phyloP scores from a whole-genome alignment of 805 yeast species.

The Candida ortonii region DNA sequence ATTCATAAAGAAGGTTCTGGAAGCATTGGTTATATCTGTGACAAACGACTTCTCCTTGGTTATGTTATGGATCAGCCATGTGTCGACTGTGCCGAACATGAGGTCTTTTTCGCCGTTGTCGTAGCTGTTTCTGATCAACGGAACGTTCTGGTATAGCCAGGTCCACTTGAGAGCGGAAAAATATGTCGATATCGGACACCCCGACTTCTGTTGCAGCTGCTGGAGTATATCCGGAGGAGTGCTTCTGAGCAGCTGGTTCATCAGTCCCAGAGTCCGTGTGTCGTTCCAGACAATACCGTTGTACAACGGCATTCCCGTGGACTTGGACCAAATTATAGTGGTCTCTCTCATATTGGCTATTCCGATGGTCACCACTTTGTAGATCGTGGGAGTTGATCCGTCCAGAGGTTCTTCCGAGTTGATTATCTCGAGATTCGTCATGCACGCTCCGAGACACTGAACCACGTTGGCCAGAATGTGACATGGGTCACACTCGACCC shows the following conservation, averaged over 20 bases:
- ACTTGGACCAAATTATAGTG: constrained; percentile 79
- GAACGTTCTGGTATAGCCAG: constrained; percentile 84
- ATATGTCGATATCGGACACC: constrained; percentile 86
- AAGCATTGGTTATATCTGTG: constrained; percentile 88
- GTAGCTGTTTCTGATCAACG: constrained; percentile 61
- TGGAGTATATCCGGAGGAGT: constrained; percentile 55
- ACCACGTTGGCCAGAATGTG: constrained; percentile 77
- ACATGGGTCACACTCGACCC: constrained; percentile 92
- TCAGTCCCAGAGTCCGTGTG: constrained; percentile 76
- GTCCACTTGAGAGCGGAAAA: constrained; percentile 86
- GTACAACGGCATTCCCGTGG: constrained; percentile 77
- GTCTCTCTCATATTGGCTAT: constrained; percentile 97
- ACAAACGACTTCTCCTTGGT: constrained; percentile 68
- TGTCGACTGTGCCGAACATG: constrained; percentile 92
- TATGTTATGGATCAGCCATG: constrained; percentile 87
- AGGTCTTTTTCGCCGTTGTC: constrained; percentile 67
- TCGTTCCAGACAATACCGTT: constrained; percentile 97
- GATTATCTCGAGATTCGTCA: constrained; percentile 52
- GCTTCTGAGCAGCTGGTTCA: constrained; percentile 55
- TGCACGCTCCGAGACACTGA: constrained; percentile 70
- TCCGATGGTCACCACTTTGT: constrained; percentile 71
- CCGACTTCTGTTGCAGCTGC: constrained; percentile 62
- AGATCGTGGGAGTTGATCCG: constrained; percentile 30
- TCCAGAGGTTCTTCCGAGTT: constrained; percentile 44
- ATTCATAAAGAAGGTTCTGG: constrained; percentile 88